Percentiles rank a stretch among this genome's conserved stretches.
These are phyloP conservation scores for Hebeloma cylindrosporum DNA, from an alignment of 768 basidiomycete species.

Conservation along the genomic window DNA sequence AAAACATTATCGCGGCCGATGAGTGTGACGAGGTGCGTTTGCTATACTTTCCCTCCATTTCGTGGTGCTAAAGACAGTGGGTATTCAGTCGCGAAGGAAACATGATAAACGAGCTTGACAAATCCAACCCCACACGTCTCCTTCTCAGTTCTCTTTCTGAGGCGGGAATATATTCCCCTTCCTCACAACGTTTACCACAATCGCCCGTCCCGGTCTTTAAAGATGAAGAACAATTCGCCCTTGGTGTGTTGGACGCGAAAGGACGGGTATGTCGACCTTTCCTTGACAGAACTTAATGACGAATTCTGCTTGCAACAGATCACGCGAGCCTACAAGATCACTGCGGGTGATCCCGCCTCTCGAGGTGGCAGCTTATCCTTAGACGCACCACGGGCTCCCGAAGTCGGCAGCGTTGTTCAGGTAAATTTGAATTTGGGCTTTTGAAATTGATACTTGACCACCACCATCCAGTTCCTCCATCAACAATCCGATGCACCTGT, in stretches of 20 bases:
- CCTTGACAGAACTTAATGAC: background rate
- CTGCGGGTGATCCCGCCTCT: constrained; percentile 69
- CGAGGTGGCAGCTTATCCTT: constrained; percentile 59
- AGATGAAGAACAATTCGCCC: constrained; percentile 56
- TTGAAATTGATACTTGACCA: constrained; percentile 1
- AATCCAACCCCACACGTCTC: constrained; percentile 57
- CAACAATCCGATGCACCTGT: constrained; percentile 23
- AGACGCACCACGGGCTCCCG: constrained; percentile 50
- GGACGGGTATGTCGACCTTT: constrained; percentile 28
- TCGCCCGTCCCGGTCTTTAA: constrained; percentile 32
- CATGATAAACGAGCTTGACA: constrained; percentile 58
- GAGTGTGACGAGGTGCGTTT: constrained; percentile 52
- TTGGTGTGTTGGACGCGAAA: constrained; percentile 41
- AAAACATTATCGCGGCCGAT: constrained; percentile 45
- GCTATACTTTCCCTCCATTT: background rate
- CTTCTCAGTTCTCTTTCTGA: constrained; percentile 54
- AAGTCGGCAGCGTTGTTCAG: constrained; percentile 40
- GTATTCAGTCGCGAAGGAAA: constrained; percentile 72
- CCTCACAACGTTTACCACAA: background rate
- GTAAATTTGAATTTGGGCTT: constrained; percentile 3
- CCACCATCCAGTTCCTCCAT: constrained; percentile 40
- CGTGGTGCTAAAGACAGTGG: background rate
- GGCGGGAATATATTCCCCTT: constrained; percentile 22
- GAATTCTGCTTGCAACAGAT: constrained; percentile 34
- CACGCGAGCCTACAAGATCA: constrained; percentile 53